Evolutionary conservation across 306 rosid species (phyloP), one percentile per base, ranked within the genome.

Genomic region (Aeschynomene evenia): DNA sequence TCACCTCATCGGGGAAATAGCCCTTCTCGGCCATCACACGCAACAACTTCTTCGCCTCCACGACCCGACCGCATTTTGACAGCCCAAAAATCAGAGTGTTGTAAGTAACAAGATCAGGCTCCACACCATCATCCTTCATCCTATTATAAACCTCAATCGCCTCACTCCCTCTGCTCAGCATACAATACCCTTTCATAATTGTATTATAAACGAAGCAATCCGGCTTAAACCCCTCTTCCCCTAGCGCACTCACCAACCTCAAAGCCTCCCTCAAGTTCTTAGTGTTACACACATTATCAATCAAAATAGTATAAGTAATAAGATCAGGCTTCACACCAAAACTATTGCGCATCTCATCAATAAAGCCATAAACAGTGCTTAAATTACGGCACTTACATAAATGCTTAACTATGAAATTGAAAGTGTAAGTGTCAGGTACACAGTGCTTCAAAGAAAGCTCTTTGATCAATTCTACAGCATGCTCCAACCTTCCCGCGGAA

Each of bases 161-260:
- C 85, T 91, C 99, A 8, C 74, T 83, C 7, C 97, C 96, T 63
- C 78, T 77, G 39, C 95, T 85, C 46, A 94, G 10, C 87, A 72
- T 72, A 63, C 99, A 94, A 70, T 82, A 91, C 2, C 96, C 97
- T 71, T 94, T 88, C 97, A 94, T 85, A 24, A 94, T 84, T 1
- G 97, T 88, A 61, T 91, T 91, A 52, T 87, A 94, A 28, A 88
- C 65, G 55, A 72, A 91, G 58, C 96, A 83, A 81, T 94, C 97
- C 0, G 92, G 97, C 79, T 81, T 88, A 70, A 94, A 87, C 5
- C 96, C 99, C 49, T 91, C 97, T 72, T 89, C 76, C 1, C 45
- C 56, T 2, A 94, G 89, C 82, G 81, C 70, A 49, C 75, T 59
- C 3, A 94, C 85, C 76, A 94, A 66, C 75, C 86, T 50, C 58